Conservation (phyloP, 805 yeast species). For the Cyberlindnera americana region DNA sequence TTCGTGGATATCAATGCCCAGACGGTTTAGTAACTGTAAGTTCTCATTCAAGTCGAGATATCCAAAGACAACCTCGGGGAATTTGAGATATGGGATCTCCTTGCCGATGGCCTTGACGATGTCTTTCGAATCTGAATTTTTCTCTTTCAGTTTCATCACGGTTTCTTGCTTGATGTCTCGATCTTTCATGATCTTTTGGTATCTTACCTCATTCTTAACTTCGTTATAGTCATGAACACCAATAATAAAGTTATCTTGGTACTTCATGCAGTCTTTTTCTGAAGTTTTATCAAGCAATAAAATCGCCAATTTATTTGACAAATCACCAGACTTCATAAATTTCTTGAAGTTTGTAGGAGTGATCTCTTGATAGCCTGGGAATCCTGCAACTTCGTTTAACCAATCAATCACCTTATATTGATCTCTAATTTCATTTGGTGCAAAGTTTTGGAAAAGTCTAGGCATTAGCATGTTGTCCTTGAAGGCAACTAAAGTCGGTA, state of each 20-base stretch:
- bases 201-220: conserved; percentile 39
- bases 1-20: conserved; percentile 22
- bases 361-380: conserved; percentile 52
- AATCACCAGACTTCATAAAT: conserved; percentile 15
- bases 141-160: conserved; percentile 41
- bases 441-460: conserved; percentile 53
- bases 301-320: conserved; percentile 9
- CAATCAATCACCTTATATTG: conserved; percentile 45
- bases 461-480: conserved; percentile 54
- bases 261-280: conserved; percentile 24
- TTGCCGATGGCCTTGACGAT: conserved; percentile 46
- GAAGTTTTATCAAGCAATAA: conserved; percentile 16
- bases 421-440: conserved; percentile 61
- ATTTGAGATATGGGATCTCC: conserved; percentile 44
- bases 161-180: conserved; percentile 39
- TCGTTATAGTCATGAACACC: conserved; percentile 38
- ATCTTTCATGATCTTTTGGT: conserved; percentile 33
- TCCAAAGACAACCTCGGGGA: conserved; percentile 40
- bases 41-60: conserved; percentile 44
- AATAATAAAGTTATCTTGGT: conserved; percentile 21
- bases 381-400: conserved; percentile 38
- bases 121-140: conserved; percentile 34
- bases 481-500: conserved; percentile 60
- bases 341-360: conserved; percentile 22
- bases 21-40: conserved; percentile 6